A percentile compares a stretch with the other conserved stretches of the same genome.
Evolutionary conservation across 2,329 filamentous ascomycete genomes (phyloP).

Genomic region (Nemania bipapillata): DNA sequence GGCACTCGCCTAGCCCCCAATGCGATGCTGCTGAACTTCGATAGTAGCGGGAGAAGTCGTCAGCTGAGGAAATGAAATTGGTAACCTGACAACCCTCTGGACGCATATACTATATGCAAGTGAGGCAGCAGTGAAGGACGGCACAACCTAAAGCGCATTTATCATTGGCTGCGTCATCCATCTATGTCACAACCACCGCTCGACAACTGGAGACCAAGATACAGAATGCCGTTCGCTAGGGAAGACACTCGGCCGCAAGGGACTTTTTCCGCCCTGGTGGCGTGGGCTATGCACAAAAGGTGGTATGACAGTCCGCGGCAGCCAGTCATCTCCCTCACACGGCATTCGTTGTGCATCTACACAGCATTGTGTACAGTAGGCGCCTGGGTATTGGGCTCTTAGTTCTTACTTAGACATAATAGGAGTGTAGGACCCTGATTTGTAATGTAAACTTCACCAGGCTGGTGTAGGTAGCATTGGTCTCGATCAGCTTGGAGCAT

Average conservation of each 20-base stretch:
- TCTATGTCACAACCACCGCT: not conserved
- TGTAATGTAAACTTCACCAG: constrained; percentile 3
- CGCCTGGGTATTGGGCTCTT: not conserved
- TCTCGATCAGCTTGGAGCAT: not conserved
- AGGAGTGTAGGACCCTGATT: constrained; percentile 10
- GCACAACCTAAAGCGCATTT: not conserved
- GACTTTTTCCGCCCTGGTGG: constrained; percentile 27
- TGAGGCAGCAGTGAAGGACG: constrained; percentile 26
- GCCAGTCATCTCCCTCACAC: not conserved
- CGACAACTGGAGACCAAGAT: not conserved
- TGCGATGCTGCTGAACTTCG: not conserved
- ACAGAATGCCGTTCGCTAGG: constrained; percentile 1
- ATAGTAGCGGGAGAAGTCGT: not conserved
- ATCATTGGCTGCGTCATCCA: constrained; percentile 14
- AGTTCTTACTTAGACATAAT: too few relatives aligned
- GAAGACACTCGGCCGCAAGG: constrained; percentile 22
- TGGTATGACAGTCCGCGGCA: not conserved
- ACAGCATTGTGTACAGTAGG: not conserved
- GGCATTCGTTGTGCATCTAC: not conserved
- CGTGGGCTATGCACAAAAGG: constrained; percentile 5
- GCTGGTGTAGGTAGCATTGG: not conserved
- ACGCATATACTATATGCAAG: constrained; percentile 23
- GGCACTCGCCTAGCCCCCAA: constrained; percentile 9
- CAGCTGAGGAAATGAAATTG: constrained; percentile 21
- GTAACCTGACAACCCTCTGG: constrained; percentile 9